A percentile compares a stretch with the other conserved stretches of the same genome.
Evolutionary conservation across 2,329 filamentous ascomycete genomes (phyloP).

Genomic region (Monilinia aucupariae): DNA sequence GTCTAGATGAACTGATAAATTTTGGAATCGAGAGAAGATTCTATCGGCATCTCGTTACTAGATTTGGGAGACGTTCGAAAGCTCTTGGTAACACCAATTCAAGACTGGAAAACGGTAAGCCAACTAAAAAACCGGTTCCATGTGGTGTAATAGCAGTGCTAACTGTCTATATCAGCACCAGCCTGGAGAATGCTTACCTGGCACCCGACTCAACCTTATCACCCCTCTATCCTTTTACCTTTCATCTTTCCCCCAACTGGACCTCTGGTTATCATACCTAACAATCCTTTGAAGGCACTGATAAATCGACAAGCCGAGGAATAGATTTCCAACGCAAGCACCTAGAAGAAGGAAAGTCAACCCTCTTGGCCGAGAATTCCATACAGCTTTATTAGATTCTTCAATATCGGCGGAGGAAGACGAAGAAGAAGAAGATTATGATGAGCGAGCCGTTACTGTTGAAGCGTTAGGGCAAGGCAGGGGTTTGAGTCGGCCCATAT

Average conservation of each 20-base stretch:
- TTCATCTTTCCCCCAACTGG: too few species aligned
- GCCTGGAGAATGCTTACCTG: background rate
- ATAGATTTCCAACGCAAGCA: too few species aligned
- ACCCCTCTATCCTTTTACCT: background rate
- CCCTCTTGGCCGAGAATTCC: too few species aligned
- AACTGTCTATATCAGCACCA: background rate
- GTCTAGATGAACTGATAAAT: background rate
- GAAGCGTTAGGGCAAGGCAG: background rate
- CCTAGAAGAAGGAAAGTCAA: too few species aligned
- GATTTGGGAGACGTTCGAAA: too few species aligned
- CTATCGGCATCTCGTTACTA: background rate
- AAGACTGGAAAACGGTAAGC: background rate
- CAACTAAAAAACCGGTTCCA: background rate
- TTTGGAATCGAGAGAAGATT: background rate
- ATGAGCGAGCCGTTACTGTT: background rate
- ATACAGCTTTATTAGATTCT: too few species aligned
- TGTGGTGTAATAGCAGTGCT: background rate
- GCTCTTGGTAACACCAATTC: background rate
- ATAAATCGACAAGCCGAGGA: too few species aligned
- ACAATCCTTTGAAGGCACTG: too few species aligned
- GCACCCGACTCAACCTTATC: too few species aligned
- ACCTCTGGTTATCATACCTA: too few species aligned
- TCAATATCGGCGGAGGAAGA: too few species aligned
- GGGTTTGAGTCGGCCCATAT: background rate
- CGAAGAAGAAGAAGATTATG: too few species aligned